Conservation (phyloP, 768 basidiomycete species). For the Lepiota subincarnata region DNA sequence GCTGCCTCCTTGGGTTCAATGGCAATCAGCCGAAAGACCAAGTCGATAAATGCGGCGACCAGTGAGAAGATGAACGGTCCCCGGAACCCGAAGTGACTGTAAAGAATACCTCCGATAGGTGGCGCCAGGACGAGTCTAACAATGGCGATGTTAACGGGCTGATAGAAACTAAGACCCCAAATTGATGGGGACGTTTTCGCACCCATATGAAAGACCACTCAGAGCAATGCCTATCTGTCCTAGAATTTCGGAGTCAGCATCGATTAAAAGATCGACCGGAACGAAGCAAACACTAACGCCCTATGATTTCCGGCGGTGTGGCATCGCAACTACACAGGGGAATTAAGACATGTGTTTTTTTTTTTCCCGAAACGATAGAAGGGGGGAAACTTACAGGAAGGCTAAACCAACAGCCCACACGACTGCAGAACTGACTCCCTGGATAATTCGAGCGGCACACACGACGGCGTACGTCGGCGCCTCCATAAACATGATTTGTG, state of each 20-base stretch:
- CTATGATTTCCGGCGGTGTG: conserved; percentile 43
- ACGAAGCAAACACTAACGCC: conserved; percentile 33
- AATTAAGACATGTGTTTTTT: not conserved
- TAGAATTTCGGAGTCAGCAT: conserved; percentile 9
- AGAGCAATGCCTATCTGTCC: conserved; percentile 62
- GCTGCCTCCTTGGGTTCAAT: conserved; percentile 53
- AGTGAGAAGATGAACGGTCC: conserved; percentile 57
- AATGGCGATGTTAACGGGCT: not conserved
- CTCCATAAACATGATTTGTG: conserved; percentile 61
- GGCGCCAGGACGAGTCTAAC: conserved; percentile 50
- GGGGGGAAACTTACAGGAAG: conserved; percentile 37
- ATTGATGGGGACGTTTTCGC: not conserved
- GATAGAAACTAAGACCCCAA: conserved; percentile 2
- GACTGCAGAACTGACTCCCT: conserved; percentile 57
- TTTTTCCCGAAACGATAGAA: not conserved
- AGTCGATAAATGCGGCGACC: conserved; percentile 41
- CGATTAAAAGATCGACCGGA: not conserved
- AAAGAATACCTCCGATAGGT: conserved; percentile 54
- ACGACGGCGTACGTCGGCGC: conserved; percentile 53
- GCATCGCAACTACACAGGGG: conserved; percentile 46
- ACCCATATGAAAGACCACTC: conserved; percentile 56
- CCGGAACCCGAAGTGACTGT: conserved; percentile 51
- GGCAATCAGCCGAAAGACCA: conserved; percentile 49
- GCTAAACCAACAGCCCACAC: conserved; percentile 63
- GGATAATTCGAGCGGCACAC: conserved; percentile 54